A percentile compares a stretch with the other conserved stretches of the same genome.
Evolutionary conservation across 2,329 filamentous ascomycete species (phyloP).

Genomic region (Pestalotiopsis sp.): DNA sequence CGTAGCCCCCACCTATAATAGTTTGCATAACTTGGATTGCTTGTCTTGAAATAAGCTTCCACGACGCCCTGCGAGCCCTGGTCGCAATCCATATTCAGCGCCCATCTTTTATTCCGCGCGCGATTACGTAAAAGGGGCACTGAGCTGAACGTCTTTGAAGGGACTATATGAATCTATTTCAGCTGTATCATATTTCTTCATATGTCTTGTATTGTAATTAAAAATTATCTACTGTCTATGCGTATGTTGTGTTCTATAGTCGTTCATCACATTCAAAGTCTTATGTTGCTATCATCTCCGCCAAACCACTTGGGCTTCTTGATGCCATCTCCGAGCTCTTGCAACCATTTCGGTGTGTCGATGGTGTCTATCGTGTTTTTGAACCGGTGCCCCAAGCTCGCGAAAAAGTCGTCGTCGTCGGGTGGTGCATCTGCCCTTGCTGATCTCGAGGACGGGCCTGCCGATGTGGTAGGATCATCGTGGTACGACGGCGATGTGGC

Average conservation of each 20-base stretch:
- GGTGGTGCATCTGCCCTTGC: constrained; percentile 56
- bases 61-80: too few species aligned
- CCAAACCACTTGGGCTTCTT: constrained; percentile 84
- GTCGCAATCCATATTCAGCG: neutral
- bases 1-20: neutral
- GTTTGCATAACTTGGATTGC: neutral
- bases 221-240: constrained; percentile 4
- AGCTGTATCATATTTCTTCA: neutral
- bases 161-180: neutral
- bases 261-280: constrained; percentile 1
- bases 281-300: constrained; percentile 46
- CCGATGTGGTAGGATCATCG: constrained; percentile 17
- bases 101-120: neutral
- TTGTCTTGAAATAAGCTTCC: neutral
- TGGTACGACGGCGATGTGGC: constrained; percentile 42
- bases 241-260: neutral
- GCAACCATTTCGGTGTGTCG: constrained; percentile 81
- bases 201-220: neutral
- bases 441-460: constrained; percentile 34
- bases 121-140: neutral
- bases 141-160: neutral
- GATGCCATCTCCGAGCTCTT: constrained; percentile 68
- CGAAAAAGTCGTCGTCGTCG: constrained; percentile 81
- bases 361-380: constrained; percentile 90
- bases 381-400: constrained; percentile 80